Evolutionary conservation across 805 yeast species (phyloP).

Genomic region (Cyberlindnera saturnus): DNA sequence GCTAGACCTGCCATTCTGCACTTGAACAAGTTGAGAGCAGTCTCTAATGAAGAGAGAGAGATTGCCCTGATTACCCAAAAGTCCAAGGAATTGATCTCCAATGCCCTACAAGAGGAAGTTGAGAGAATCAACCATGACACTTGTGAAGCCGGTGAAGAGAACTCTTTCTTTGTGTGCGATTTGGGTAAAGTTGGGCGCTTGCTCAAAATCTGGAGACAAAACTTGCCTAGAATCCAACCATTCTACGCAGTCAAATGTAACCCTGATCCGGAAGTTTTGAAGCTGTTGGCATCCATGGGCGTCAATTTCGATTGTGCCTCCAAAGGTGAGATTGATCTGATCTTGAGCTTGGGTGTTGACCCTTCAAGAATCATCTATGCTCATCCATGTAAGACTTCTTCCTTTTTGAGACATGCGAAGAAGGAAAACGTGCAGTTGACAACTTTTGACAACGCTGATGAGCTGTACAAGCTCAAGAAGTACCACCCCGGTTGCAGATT

Average conservation of each 20-base stretch:
- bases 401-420: conserved; percentile 72
- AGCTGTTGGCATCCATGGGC: conserved; percentile 53
- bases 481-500: conserved; percentile 66
- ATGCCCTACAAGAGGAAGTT: conserved; percentile 36
- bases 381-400: conserved; percentile 87
- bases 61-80: conserved; percentile 24
- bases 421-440: conserved; percentile 54
- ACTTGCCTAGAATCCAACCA: conserved; percentile 76
- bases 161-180: conserved; percentile 86
- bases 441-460: conserved; percentile 87
- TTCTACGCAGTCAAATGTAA: conserved; percentile 94
- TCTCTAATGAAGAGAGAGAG: background rate
- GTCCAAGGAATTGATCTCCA: conserved; percentile 30
- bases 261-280: conserved; percentile 57
- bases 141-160: conserved; percentile 73
- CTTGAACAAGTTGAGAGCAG: conserved; percentile 6
- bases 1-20: conserved; percentile 7
- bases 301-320: conserved; percentile 93
- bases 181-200: conserved; percentile 64
- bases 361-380: conserved; percentile 79
- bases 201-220: conserved; percentile 52
- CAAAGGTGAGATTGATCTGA: conserved; percentile 67
- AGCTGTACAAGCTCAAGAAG: conserved; percentile 64
- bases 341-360: conserved; percentile 55
- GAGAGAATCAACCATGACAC: conserved; percentile 43